Base-by-base conservation (phyloP, 495 filamentous ascomycete species). In the Staphylotrichum longicolle region DNA sequence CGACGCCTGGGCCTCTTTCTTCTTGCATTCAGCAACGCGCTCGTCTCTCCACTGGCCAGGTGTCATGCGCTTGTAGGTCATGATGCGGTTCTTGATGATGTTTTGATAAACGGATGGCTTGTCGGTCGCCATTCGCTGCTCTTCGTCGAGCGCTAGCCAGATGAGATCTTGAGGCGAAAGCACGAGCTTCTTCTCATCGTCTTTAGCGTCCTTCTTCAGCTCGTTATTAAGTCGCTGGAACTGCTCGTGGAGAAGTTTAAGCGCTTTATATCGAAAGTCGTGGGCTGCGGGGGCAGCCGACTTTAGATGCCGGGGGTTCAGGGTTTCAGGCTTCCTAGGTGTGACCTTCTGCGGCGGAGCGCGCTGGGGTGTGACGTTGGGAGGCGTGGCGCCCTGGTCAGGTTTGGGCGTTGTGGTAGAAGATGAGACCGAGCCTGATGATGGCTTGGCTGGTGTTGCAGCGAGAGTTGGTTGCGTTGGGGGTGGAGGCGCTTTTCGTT, bases 291-390 rank as follows among this genome's bases (percentile, higher is more conserved):
- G 93, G 0, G 65, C 61, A 2, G 88, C 78, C 9, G 84, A 82
- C 27, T 84, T 74, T 5, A 98, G 73, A 63, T 89, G 83, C n/a
- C 91, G 84, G 51, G 95, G 95, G 63, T 93, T 96, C 44, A 97
- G 77, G 5, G 80, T 76, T 78, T 85, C 82, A 20, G 68, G 61
- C 61, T 78, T 74, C 47, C 73, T 73, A 32, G 66, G 41, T 37
- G 63, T 42, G 10, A 49, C 54, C 44, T 64, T 60, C 37, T 67
- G 49, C 15, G 45, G 47, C 42, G 55, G 53, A 15, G 49, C 20
- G 15, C 44, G 50, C 15, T 50, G 59, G 9, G 55, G 41, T 42
- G 37, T 39, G 37, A 10, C 10, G 37, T 6, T 39, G 37, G 37
- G 5, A 40, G 62, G 39, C 14, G 54, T 48, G 34, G 6, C 37